Evolutionary conservation across 768 basidiomycete genomes (phyloP), one percentile per base, ranked within the genome.

Genomic region (Panus rudis): DNA sequence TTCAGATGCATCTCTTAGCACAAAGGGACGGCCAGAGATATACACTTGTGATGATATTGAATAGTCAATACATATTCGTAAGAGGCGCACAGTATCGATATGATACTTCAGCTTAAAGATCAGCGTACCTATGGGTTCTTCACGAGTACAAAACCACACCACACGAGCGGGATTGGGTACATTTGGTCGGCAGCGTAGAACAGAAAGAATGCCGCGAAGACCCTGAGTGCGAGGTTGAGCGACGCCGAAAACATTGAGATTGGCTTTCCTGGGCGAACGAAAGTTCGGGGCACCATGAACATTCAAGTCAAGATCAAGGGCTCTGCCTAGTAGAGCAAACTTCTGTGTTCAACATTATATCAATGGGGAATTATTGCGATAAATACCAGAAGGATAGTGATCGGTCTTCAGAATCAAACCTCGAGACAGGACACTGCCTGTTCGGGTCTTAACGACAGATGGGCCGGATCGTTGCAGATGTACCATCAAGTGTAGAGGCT

Each of bases 261-360:
- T 76, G 21, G 80, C 82, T 37, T 80, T 74, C 39, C 79, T 73
- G 7, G 92, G 85, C 11, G 86, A 80, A 51, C 96, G 72, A 59
- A 98, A 97, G 65, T 98, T 97, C 3, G 94, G 92, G 14, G 94
- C 94, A 25, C 96, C 94, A 57, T 92, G 84, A 7, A 99, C 73
- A 45, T 87, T 90, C 21, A 97, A 72, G 55, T 94, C 91, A 2
- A 98, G 75, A 58, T 94, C 89, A 32, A 92, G 69, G 3, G 92
- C 92, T 50, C 92, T 78, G 32, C 89, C 89, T 91, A 47, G 16
- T 26, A 26, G 37, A 14, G 47, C 23, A 25, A 43, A 32, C 42
- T 40, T 24, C 3, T 46, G n/a, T n/a, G n/a, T n/a, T n/a, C n/a
- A n/a, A n/a, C n/a, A n/a, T 11, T n/a, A 20, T 13, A 30, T 12